Evolutionary conservation across 371 early-diverging fungal species (phyloP).

Genomic region (Saksenaea vasiformis): DNA sequence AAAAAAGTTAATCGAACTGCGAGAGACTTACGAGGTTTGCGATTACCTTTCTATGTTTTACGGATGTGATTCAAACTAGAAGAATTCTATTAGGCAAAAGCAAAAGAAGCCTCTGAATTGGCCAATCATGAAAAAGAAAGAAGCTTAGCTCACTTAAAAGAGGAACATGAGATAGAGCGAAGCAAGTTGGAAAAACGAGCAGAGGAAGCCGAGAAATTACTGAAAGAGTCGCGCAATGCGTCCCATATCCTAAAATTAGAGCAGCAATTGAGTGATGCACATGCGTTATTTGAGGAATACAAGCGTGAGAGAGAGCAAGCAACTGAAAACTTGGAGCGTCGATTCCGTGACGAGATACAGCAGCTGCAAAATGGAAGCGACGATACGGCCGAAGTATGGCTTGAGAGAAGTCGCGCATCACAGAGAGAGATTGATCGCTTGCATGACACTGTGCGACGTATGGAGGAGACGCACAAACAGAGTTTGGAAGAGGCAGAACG

Average conservation of each 20-base stretch:
- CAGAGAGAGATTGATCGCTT: slow-evolving; percentile 38
- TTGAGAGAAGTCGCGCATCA: slow-evolving; percentile 37
- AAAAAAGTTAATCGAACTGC: slow-evolving; percentile 4
- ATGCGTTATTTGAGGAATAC: slow-evolving; percentile 25
- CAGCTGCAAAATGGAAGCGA: slow-evolving; percentile 41
- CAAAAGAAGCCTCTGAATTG: slow-evolving; percentile 4
- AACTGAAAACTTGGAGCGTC: slow-evolving; percentile 29
- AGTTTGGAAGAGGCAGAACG: slow-evolving; percentile 8
- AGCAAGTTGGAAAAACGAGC: slow-evolving; percentile 14
- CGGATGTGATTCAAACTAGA: background rate
- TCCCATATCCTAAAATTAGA: slow-evolving; percentile 33
- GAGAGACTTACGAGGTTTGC: background rate
- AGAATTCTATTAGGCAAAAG: slow-evolving; percentile 10
- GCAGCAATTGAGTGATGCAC: slow-evolving; percentile 23
- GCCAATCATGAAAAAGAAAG: slow-evolving; percentile 8
- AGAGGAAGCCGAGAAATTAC: slow-evolving; percentile 4
- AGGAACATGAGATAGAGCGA: slow-evolving; percentile 4
- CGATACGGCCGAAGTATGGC: slow-evolving; percentile 46
- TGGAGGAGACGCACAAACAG: slow-evolving; percentile 17
- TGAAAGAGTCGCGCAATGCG: slow-evolving; percentile 24
- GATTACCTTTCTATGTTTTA: background rate
- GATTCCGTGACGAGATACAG: slow-evolving; percentile 43
- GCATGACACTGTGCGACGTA: slow-evolving; percentile 16
- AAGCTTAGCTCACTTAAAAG: background rate
- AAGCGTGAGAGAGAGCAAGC: slow-evolving; percentile 27